Conservation (phyloP, 805 yeast genomes). For the Isabelozyma heimii region DNA sequence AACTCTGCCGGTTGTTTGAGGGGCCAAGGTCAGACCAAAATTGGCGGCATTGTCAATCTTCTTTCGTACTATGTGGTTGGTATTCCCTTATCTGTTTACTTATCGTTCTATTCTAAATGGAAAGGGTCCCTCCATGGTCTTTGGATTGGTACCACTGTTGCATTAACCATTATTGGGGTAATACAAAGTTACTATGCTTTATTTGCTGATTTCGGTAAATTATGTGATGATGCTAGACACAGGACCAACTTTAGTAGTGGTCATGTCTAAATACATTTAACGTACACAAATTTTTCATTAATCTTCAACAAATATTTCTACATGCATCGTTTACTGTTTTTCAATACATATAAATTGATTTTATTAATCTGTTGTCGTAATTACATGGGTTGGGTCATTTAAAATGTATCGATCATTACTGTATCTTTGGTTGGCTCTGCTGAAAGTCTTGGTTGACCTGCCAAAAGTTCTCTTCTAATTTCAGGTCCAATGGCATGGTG, state of each 20-base stretch:
- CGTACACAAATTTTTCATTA: conserved; percentile 6
- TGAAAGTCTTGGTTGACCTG: conserved; percentile 69
- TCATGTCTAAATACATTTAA: background rate
- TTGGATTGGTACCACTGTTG: conserved; percentile 61
- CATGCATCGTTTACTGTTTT: background rate
- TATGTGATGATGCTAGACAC: conserved; percentile 37
- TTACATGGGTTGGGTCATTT: conserved; percentile 26
- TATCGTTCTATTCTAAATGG: conserved; percentile 49
- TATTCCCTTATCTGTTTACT: conserved; percentile 54
- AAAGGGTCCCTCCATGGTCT: conserved; percentile 54
- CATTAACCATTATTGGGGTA: conserved; percentile 47
- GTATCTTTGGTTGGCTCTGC: conserved; percentile 27
- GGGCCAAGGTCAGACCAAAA: conserved; percentile 73
- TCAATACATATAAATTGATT: conserved; percentile 23
- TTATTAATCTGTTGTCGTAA: conserved; percentile 1
- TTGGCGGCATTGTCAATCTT: conserved; percentile 59
- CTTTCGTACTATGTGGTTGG: conserved; percentile 61
- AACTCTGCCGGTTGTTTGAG: conserved; percentile 74
- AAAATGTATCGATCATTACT: conserved; percentile 39
- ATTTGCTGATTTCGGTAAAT: conserved; percentile 32
- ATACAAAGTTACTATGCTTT: conserved; percentile 41
- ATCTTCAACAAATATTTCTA: background rate
- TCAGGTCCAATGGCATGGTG: conserved; percentile 92
- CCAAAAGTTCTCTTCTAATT: conserved; percentile 86
- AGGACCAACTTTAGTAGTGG: conserved; percentile 22